Evolutionary conservation across 75 land plant genomes (phyloP).

Genomic region (Gnetum montanum): DNA sequence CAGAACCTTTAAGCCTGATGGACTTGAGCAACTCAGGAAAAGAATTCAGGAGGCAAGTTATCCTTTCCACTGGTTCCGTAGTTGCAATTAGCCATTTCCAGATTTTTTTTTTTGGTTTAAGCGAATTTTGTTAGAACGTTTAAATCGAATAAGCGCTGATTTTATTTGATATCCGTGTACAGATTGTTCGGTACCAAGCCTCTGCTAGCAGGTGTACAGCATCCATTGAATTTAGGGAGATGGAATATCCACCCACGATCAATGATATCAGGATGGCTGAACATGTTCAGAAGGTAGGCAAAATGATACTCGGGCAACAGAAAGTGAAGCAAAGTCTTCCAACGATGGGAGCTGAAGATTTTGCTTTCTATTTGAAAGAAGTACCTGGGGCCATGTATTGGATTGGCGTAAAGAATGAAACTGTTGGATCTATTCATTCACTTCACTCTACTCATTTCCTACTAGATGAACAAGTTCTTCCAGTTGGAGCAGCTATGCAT

Average conservation of each 20-base stretch:
- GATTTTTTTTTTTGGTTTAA: too few species aligned
- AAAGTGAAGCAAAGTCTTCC: constrained; percentile 25
- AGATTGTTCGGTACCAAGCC: constrained; percentile 55
- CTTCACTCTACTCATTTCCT: constrained; percentile 62
- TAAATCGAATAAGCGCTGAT: too few species aligned
- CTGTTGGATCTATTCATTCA: constrained; percentile 9
- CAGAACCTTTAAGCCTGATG: constrained; percentile 44
- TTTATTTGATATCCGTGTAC: too few species aligned
- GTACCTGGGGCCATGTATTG: constrained; percentile 40
- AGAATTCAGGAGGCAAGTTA: constrained; percentile 52
- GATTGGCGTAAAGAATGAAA: constrained; percentile 47
- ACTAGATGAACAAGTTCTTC: constrained; percentile 59
- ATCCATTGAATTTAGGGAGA: constrained; percentile 49
- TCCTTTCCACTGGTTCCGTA: too few species aligned
- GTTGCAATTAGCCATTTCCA: too few species aligned
- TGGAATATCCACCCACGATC: constrained; percentile 46
- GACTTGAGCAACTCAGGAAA: constrained; percentile 28
- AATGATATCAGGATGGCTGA: constrained; percentile 51
- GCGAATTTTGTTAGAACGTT: too few species aligned
- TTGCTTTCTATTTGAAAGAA: constrained; percentile 57
- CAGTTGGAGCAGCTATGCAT: constrained; percentile 69
- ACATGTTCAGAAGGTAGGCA: constrained; percentile 47
- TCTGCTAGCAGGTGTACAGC: constrained; percentile 52
- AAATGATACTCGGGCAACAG: constrained; percentile 31
- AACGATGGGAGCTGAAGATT: constrained; percentile 75